These are phyloP conservation scores for Cladosporium oxysporum DNA, from an alignment of 2,329 filamentous ascomycete genomes.

Conservation along the genomic window DNA sequence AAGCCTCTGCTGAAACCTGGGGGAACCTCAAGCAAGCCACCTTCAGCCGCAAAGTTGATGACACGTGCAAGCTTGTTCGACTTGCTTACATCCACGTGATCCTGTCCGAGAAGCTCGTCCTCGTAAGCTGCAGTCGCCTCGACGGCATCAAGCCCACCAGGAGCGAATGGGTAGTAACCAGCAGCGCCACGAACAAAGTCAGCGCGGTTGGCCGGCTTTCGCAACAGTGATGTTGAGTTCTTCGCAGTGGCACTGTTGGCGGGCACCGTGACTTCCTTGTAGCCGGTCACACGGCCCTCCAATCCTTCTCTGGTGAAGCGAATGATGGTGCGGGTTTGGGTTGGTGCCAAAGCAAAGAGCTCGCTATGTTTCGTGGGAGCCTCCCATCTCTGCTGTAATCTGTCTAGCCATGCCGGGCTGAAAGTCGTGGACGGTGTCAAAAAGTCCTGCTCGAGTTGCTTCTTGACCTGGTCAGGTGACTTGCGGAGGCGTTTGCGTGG, in stretches of 20 bases:
- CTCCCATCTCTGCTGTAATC: conserved; percentile 88
- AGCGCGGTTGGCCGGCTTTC: conserved; percentile 81
- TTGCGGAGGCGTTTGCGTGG: conserved; percentile 56
- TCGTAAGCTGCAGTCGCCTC: conserved; percentile 84
- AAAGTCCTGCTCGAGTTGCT: conserved; percentile 72
- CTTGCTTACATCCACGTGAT: conserved; percentile 24
- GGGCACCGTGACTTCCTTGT: conserved; percentile 90
- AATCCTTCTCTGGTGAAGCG: conserved; percentile 89
- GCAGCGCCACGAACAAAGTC: conserved; percentile 92
- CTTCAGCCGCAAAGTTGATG: conserved; percentile 77
- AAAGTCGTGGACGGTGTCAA: conserved; percentile 78
- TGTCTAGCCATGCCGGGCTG: conserved; percentile 82
- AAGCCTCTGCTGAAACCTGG: conserved; percentile 82
- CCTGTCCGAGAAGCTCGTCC: conserved; percentile 61
- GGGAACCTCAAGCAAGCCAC: conserved; percentile 75
- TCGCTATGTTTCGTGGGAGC: conserved; percentile 76
- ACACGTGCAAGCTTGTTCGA: conserved; percentile 70
- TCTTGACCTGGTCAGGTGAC: conserved; percentile 64
- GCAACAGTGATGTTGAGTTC: conserved; percentile 84
- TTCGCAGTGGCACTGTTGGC: conserved; percentile 88
- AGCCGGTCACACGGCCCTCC: conserved; percentile 88
- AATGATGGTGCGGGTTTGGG: conserved; percentile 91
- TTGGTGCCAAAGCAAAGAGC: conserved; percentile 82
- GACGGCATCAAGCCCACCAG: conserved; percentile 83
- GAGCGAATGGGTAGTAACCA: conserved; percentile 92